Evolutionary conservation across 495 filamentous ascomycete species (phyloP).

Genomic region (Penicillium lagena): DNA sequence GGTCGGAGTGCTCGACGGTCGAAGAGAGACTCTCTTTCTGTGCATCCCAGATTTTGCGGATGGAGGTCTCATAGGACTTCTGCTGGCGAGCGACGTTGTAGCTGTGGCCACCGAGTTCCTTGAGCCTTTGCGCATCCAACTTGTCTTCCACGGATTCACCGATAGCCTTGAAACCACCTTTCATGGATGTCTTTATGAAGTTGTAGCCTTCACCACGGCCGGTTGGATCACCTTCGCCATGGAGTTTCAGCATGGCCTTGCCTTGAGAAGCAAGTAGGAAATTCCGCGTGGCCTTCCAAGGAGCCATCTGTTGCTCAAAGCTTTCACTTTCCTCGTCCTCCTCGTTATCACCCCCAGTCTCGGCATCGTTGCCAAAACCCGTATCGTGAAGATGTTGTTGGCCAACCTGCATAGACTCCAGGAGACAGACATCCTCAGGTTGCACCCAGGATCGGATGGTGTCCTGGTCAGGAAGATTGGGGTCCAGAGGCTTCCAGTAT

Average conservation of each 20-base stretch:
- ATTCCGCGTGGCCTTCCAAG: slow-evolving; percentile 91
- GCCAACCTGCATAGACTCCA: slow-evolving; percentile 96
- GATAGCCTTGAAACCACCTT: slow-evolving; percentile 88
- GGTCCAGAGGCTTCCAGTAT: slow-evolving; percentile 78
- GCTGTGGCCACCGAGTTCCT: slow-evolving; percentile 87
- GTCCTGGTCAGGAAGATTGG: slow-evolving; percentile 62
- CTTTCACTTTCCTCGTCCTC: slow-evolving; percentile 60
- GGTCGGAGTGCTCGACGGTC: slow-evolving; percentile 53
- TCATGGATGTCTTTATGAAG: slow-evolving; percentile 97
- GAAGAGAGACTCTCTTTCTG: slow-evolving; percentile 74
- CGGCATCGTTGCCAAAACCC: slow-evolving; percentile 66
- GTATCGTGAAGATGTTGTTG: slow-evolving; percentile 76
- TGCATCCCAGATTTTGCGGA: slow-evolving; percentile 81
- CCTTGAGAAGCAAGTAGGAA: slow-evolving; percentile 89
- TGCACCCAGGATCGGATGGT: slow-evolving; percentile 80
- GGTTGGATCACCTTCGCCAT: slow-evolving; percentile 93
- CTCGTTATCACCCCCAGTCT: slow-evolving; percentile 65
- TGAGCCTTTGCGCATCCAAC: slow-evolving; percentile 71
- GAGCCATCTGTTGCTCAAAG: slow-evolving; percentile 85
- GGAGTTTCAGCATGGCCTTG: slow-evolving; percentile 93
- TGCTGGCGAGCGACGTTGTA: slow-evolving; percentile 96
- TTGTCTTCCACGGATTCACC: slow-evolving; percentile 85
- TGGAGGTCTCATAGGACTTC: slow-evolving; percentile 78
- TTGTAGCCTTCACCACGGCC: slow-evolving; percentile 89
- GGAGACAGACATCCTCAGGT: slow-evolving; percentile 87